phyloP scores from a whole-genome alignment of 2,329 filamentous ascomycete species.

The Fusarium sp. region DNA sequence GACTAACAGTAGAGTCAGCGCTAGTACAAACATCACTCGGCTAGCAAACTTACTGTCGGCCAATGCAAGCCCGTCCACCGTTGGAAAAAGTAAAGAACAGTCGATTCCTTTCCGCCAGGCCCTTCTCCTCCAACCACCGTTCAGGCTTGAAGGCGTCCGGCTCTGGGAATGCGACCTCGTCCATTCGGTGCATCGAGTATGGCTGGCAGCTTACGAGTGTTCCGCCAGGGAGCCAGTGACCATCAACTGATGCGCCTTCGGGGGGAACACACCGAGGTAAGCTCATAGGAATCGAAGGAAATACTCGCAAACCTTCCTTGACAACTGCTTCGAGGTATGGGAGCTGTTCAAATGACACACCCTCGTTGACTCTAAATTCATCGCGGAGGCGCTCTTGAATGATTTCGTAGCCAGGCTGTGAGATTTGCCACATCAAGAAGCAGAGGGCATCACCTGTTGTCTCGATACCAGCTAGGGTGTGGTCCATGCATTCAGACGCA shows the following conservation, averaged over 20 bases:
- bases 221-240: slow-evolving; percentile 23
- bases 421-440: slow-evolving; percentile 37
- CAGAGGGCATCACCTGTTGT: slow-evolving; percentile 37
- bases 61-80: slow-evolving; percentile 30
- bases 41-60: slow-evolving; percentile 30
- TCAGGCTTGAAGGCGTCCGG: slow-evolving; percentile 24
- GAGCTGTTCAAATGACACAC: slow-evolving; percentile 7
- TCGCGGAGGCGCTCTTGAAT: slow-evolving; percentile 3
- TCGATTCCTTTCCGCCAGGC: slow-evolving; percentile 8
- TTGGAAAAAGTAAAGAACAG: slow-evolving; percentile 30
- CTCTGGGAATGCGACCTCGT: slow-evolving; percentile 8
- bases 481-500: slow-evolving; percentile 36
- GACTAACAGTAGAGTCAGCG: background rate
- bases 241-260: slow-evolving; percentile 8
- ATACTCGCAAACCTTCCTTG: slow-evolving; percentile 28
- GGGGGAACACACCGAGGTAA: slow-evolving; percentile 23
- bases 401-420: slow-evolving; percentile 19
- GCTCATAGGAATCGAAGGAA: slow-evolving; percentile 26
- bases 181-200: slow-evolving; percentile 27
- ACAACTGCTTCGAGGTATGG: slow-evolving; percentile 30
- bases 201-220: slow-evolving; percentile 33
- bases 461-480: slow-evolving; percentile 35
- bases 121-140: slow-evolving; percentile 24
- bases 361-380: slow-evolving; percentile 6
- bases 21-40: rapidly evolving